Evolutionary conservation across 192 early-diverging fungal species (phyloP), one percentile per base, ranked within the genome.

Genomic region (Backusella sp.): DNA sequence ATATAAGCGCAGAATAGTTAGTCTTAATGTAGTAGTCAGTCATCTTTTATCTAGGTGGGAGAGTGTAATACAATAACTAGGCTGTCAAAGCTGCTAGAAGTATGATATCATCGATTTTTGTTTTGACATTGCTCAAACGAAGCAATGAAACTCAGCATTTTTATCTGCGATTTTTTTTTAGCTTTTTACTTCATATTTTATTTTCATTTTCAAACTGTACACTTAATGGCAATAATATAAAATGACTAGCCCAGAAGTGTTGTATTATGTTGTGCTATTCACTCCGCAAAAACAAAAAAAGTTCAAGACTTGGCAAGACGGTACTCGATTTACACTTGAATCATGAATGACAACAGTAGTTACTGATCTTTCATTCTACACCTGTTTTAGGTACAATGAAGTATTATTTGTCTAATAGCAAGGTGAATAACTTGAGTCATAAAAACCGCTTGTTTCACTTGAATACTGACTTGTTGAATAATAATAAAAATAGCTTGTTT

Each of bases 241-340:
- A 49, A 49, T 49, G 46, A 49, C 4, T n/a, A 49, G 6, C 17
- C 1, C 46, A 49, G 46, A 49, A 19, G 46, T 49, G 19, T 17
- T 59, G 7, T 68, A 79, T 21, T 82, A 70, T 41, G 32, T 68
- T 65, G 77, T 78, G 8, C 66, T 87, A 15, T 87, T 83, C 56
- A 87, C 86, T 21, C 78, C 80, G 4, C 86, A 87, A 53, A 87
- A 87, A 59, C 75, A 67, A n/a, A 87, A 87, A 42, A 87, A 87
- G 56, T 77, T 78, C 53, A 87, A 87, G 72, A 87, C 84, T 9
- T 87, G 86, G 86, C 86, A 87, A 34, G 86, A 87, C 65, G 86
- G 86, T 86, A 78, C 35, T 41, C 66, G 28, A 26, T 39, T 21
- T 35, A 9, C 8, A 41, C 12, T 17, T 19, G 42, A 44, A 17